A percentile compares a stretch with the other conserved stretches of the same genome.
phyloP scores from a whole-genome alignment of 1,139 yeast species.

The Lodderomyces orthopsilosis region DNA sequence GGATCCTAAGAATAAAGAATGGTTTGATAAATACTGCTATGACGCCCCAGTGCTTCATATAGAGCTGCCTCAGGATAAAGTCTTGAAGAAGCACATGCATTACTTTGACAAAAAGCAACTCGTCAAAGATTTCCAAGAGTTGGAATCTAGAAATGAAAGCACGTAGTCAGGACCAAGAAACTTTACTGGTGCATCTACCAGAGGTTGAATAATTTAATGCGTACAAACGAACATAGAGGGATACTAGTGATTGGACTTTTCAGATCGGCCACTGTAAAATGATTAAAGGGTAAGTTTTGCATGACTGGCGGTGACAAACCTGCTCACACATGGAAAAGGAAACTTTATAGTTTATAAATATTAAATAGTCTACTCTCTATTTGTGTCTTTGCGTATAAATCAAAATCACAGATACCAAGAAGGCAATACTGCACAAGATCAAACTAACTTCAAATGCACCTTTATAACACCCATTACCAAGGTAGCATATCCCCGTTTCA shows the following conservation, averaged over 20 bases:
- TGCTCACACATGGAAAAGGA: no score
- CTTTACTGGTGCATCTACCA: no score
- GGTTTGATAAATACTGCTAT: constrained; percentile 83
- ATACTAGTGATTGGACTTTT: no score
- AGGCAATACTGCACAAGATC: constrained; percentile 22
- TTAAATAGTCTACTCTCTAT: constrained; percentile 1
- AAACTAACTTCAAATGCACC: constrained; percentile 34
- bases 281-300: neutral
- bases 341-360: neutral
- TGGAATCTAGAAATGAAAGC: neutral
- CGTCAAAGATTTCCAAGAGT: neutral
- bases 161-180: neutral
- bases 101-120: constrained; percentile 43
- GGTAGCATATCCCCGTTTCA: constrained; percentile 32
- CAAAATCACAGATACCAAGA: constrained; percentile 22
- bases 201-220: no score
- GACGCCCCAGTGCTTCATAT: constrained; percentile 90
- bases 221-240: no score
- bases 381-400: constrained; percentile 26
- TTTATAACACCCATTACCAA: constrained; percentile 37
- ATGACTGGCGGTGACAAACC: neutral
- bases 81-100: constrained; percentile 73
- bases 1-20: constrained; percentile 59
- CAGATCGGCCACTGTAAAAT: no score
- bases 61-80: constrained; percentile 37